A percentile compares a stretch with the other conserved stretches of the same genome.
phyloP scores from a whole-genome alignment of 164 flowering plant genomes.

The Magnolia kwangsiensis region DNA sequence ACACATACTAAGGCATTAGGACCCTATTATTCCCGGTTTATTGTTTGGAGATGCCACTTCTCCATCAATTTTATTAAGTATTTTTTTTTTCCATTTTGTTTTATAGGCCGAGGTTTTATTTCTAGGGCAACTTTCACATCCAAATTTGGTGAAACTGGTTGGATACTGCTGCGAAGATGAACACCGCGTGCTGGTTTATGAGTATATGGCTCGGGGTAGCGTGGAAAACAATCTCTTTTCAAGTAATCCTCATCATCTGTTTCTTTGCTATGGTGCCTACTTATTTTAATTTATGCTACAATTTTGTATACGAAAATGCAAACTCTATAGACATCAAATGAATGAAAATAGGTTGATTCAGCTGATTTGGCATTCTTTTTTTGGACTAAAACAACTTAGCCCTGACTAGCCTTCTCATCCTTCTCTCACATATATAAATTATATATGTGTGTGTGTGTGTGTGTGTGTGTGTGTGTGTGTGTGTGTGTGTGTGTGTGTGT shows the following conservation, averaged over 20 bases:
- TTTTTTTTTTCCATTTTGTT: background rate
- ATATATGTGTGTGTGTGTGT: too few species aligned
- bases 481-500: too few species aligned
- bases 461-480: too few species aligned
- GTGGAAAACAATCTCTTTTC: constrained; percentile 81
- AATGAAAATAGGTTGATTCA: too few species aligned
- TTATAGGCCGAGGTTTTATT: constrained; percentile 85
- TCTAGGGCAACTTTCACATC: constrained; percentile 93
- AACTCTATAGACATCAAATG: background rate
- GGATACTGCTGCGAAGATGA: constrained; percentile 94
- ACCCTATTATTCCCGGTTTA: background rate
- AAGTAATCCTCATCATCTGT: constrained; percentile 33
- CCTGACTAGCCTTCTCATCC: too few species aligned
- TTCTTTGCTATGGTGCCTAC: background rate
- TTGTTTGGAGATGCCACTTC: background rate
- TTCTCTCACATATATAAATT: too few species aligned
- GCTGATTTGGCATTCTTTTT: too few species aligned
- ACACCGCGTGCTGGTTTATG: constrained; percentile 79
- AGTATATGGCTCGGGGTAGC: constrained; percentile 85
- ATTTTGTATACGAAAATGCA: too few species aligned
- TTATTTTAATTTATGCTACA: background rate
- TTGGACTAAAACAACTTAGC: too few species aligned
- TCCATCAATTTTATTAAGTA: background rate
- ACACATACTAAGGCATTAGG: background rate
- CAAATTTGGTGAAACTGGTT: constrained; percentile 78